These are phyloP conservation scores for Alternaria solani DNA, from an alignment of 2,329 filamentous ascomycete genomes.

Conservation along the genomic window DNA sequence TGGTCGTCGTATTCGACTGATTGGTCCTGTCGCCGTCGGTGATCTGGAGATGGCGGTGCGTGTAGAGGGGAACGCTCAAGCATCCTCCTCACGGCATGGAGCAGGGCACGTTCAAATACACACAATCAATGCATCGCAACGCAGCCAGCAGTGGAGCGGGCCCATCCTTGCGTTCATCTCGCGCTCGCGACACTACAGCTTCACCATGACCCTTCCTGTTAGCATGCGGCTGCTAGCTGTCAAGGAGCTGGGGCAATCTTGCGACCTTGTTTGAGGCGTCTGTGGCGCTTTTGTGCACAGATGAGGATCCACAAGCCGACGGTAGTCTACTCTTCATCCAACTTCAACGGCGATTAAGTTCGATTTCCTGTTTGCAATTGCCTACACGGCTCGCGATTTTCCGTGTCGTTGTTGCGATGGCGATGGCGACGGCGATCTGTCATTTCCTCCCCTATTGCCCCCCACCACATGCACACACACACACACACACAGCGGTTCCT, in stretches of 20 bases:
- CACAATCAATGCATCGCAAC: conserved; percentile 40
- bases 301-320: conserved; percentile 31
- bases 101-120: conserved; percentile 46
- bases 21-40: conserved; percentile 21
- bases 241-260: conserved; percentile 41
- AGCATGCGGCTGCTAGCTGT: conserved; percentile 37
- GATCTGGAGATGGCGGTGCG: conserved; percentile 28
- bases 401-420: not conserved
- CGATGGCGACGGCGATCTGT: not conserved
- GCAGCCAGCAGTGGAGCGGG: conserved; percentile 36
- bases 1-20: not conserved
- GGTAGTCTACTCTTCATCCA: conserved; percentile 4
- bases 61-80: conserved; percentile 28
- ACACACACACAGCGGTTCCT: conserved; percentile 18
- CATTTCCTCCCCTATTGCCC: not conserved
- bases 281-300: conserved; percentile 44
- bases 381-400: not conserved
- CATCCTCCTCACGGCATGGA: conserved; percentile 27
- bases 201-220: conserved; percentile 39
- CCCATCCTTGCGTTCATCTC: conserved; percentile 44
- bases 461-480: not conserved
- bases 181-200: conserved; percentile 34
- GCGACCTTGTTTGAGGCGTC: conserved; percentile 42
- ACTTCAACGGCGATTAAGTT: not conserved
- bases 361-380: not conserved